phyloP scores from a whole-genome alignment of 164 flowering plant genomes.

The Nymphaea thermarum region DNA sequence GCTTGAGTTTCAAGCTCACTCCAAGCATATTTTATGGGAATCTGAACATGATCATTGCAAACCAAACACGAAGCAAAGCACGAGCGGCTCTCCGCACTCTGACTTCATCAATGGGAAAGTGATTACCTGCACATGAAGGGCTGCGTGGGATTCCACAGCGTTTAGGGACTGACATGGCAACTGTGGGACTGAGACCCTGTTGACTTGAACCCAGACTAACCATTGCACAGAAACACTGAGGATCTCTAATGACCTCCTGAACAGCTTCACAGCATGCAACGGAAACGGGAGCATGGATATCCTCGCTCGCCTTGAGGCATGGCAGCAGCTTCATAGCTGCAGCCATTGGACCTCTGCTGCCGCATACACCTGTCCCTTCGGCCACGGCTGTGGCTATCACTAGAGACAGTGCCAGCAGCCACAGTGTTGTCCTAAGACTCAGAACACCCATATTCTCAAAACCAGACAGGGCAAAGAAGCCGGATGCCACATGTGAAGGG shows the following conservation, averaged over 20 bases:
- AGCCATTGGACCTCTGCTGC: background rate
- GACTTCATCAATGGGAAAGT: background rate
- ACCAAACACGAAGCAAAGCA: too few species aligned
- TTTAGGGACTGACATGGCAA: background rate
- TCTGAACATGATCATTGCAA: background rate
- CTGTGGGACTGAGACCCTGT: background rate
- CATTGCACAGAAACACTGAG: conserved; percentile 2
- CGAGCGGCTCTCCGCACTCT: too few species aligned
- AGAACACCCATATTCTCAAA: background rate
- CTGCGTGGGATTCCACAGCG: background rate
- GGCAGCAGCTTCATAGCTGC: background rate
- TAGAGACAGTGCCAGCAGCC: background rate
- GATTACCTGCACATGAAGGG: background rate
- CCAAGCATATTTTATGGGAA: background rate
- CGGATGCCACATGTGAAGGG: too few species aligned
- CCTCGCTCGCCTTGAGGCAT: background rate
- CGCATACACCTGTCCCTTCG: background rate
- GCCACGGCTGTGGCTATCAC: background rate
- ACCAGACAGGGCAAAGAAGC: background rate
- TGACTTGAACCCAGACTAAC: background rate
- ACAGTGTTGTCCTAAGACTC: background rate
- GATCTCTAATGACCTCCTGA: background rate
- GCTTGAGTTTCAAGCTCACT: too few species aligned
- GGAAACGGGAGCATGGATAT: background rate
- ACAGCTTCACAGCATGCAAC: background rate